Base-by-base conservation (phyloP, 176 grass and related monocot species). In the Carex myosuroides region DNA sequence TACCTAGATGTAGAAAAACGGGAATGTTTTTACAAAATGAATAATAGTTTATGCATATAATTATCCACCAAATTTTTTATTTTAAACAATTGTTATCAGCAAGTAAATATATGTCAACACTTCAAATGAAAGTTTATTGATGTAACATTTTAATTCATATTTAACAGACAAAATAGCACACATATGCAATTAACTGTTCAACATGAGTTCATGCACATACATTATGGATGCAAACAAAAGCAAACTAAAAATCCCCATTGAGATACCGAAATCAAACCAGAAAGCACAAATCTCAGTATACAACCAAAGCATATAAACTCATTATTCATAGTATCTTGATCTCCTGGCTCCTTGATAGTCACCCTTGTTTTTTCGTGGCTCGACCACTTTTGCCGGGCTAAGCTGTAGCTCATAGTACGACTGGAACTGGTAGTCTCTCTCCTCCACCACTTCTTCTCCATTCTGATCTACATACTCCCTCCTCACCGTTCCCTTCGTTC, bases 371-470 rank as follows among this genome's bases (percentile, higher is more conserved):
- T 56, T 55, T 33, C 73, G 22, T 2, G 5, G 30, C 13, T 77
- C 24, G 13, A 77, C 21, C 48, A 55, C 46, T 50, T 17, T 62
- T 66, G 80, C 80, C 6, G 80, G 60, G 39, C 61, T 83, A 46
- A 50, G 41, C 39, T 52, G 80, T 2, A 64, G 13, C 8, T 83
- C 80, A 17, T 65, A 62, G 46, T 68, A 83, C 1, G 80, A 13
- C 61, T 50, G 60, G 17, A 44, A 3, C 4, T 66, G 41, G 62
- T 68, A 83, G 13, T 83, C 80, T 44, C 80, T 66, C 22, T 83
- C 80, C 41, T 83, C 80, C 60, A n/a, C 5, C 80, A 66, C 13
- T 30, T 65, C 60, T 21, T 66, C n/a, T 30, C 80, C 80, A 11
- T 83, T 50, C 18, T 1, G 14, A 83, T 83, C 60, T 6, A 29